These are phyloP conservation scores for Colletotrichum coccodes DNA, from an alignment of 2,329 filamentous ascomycete genomes.

Conservation along the genomic window DNA sequence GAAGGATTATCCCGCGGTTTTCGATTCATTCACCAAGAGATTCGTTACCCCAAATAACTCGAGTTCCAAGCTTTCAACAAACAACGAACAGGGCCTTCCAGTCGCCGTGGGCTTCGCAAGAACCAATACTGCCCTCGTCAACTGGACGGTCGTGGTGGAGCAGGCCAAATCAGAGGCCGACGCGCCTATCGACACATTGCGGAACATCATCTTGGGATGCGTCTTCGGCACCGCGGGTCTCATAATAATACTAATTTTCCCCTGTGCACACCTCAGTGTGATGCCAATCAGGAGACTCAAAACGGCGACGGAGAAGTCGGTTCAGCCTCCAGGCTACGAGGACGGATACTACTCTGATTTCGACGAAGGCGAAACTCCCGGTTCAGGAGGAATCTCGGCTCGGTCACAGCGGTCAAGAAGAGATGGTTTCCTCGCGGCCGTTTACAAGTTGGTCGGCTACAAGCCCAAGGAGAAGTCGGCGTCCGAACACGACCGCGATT, in stretches of 20 bases:
- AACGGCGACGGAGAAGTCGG: constrained; percentile 77
- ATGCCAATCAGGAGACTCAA: constrained; percentile 82
- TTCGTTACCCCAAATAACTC: constrained; percentile 70
- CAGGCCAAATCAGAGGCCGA: constrained; percentile 80
- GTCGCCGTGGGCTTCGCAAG: constrained; percentile 87
- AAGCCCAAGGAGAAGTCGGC: constrained; percentile 35
- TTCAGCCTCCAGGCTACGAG: constrained; percentile 72
- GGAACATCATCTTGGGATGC: constrained; percentile 83
- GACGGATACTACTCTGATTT: constrained; percentile 53
- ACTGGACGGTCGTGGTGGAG: constrained; percentile 88
- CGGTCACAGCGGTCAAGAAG: constrained; percentile 56
- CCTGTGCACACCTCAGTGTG: constrained; percentile 84
- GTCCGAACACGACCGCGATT: constrained; percentile 49
- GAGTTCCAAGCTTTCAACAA: constrained; percentile 73
- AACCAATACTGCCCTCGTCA: constrained; percentile 73
- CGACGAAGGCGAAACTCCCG: constrained; percentile 56
- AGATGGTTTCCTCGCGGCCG: constrained; percentile 35
- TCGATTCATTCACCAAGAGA: constrained; percentile 65
- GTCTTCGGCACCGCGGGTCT: constrained; percentile 85
- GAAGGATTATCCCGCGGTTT: constrained; percentile 69
- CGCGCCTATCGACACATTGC: constrained; percentile 77
- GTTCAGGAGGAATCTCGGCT: constrained; percentile 48
- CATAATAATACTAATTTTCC: constrained; percentile 77
- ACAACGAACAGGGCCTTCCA: constrained; percentile 74
- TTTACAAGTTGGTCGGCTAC: constrained; percentile 34